Evolutionary conservation across 2,329 filamentous ascomycete genomes (phyloP).

Genomic region (Ophiostoma ips): DNA sequence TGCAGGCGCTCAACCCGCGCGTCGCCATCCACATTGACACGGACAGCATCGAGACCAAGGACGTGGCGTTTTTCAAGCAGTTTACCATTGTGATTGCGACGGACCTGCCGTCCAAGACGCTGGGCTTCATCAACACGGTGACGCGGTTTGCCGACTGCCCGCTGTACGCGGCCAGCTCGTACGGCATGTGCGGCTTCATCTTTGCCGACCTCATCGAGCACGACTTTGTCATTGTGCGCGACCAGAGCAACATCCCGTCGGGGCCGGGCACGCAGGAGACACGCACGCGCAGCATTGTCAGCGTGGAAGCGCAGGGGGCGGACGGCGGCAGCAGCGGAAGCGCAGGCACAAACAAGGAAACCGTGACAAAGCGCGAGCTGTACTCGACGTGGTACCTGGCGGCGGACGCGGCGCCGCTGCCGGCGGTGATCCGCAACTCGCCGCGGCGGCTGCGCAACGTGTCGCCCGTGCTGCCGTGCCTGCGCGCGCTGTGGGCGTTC

Average conservation of each 20-base stretch:
- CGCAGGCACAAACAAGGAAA: constrained; percentile 32
- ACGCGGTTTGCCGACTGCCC: constrained; percentile 64
- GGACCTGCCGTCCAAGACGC: constrained; percentile 61
- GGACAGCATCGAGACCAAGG: constrained; percentile 41
- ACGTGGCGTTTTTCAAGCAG: constrained; percentile 54
- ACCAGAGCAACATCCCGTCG: constrained; percentile 60
- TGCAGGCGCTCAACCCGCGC: constrained; percentile 79
- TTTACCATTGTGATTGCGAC: constrained; percentile 87
- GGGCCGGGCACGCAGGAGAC: constrained; percentile 48
- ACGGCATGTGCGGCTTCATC: constrained; percentile 88
- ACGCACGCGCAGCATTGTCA: constrained; percentile 60
- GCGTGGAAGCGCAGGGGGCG: constrained; percentile 55
- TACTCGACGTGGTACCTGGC: constrained; percentile 84
- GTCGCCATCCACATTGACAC: constrained; percentile 63
- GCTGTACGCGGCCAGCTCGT: constrained; percentile 78
- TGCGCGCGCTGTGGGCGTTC: constrained; percentile 86
- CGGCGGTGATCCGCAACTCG: constrained; percentile 53
- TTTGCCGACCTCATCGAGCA: constrained; percentile 89
- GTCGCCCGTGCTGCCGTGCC: constrained; percentile 70
- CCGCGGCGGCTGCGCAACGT: constrained; percentile 59
- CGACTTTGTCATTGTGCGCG: constrained; percentile 76
- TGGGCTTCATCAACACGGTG: constrained; percentile 72
- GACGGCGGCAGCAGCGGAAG: constrained; percentile 32
- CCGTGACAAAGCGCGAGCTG: constrained; percentile 80
- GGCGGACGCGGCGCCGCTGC: constrained; percentile 59